Evolutionary conservation across 1,284 basidiomycete species (phyloP), one percentile per base, ranked within the genome.

Genomic region (Meira miltonrushii): DNA sequence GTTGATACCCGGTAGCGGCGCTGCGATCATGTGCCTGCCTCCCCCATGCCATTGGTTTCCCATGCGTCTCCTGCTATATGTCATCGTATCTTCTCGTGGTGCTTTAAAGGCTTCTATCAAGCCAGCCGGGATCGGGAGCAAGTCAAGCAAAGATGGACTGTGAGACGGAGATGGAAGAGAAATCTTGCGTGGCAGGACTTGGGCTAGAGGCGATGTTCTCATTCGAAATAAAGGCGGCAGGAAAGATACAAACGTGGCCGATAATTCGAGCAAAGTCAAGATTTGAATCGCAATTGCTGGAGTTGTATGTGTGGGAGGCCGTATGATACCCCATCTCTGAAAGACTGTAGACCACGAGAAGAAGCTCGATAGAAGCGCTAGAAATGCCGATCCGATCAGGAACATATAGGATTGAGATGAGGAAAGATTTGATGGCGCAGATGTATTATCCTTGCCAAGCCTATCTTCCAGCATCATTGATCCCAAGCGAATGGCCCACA

Each of bases 391-490:
- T 4, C 3, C 28, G 8, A 43, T 15, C 41, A 43, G 10, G 4
- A 2, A 25, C 2, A 25, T 19, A 6, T 12, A 48, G 23, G 46
- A 48, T 13, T 48, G 23, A 21, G 46, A 17, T 5, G 5, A 25
- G 12, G 13, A 48, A 23, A 43, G 41, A 33, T 33, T 33, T 33
- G 28, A 33, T 33, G 28, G 8, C 8, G 28, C 8, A 33, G 28
- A 9, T 19, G 46, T 5, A 13, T 23, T 61, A n/a, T 21, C 39
- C 4, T 62, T 65, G 53, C 65, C 59, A 2, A 65, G 15, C 0
- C 62, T 61, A 40, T 69, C 67, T 21, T 69, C 67, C 0, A 69
- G 58, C 10, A 63, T 58, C 62, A 67, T 65, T 0, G 57, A 62
- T 5, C 56, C 55, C 1, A 69, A 53, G 19, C 67, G 56, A 6